A percentile compares a stretch with the other conserved stretches of the same genome.
Conservation (phyloP, 441 rosid species). For the Omphalea diandra region DNA sequence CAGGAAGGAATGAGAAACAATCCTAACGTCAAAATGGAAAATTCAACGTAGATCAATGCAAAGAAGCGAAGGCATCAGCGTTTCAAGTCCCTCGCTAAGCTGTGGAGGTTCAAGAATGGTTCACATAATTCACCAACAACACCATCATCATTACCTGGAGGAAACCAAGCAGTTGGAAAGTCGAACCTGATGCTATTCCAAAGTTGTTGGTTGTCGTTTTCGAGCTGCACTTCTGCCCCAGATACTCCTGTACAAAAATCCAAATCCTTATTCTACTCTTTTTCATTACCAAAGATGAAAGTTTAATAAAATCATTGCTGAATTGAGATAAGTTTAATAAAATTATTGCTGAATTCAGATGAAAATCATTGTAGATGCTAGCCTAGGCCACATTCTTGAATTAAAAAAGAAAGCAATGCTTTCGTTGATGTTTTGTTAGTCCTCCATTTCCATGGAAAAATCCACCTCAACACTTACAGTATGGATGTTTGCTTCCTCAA, state of each 20-base stretch:
- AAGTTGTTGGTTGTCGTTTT: constrained; percentile 31
- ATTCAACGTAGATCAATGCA: constrained; percentile 34
- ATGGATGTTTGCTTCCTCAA: too few relatives aligned
- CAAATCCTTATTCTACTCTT: constrained; percentile 20
- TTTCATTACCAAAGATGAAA: too few relatives aligned
- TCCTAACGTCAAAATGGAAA: constrained; percentile 35
- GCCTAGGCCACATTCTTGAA: too few relatives aligned
- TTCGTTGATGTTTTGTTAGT: too few relatives aligned
- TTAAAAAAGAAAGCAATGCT: too few relatives aligned
- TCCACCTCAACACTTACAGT: too few relatives aligned
- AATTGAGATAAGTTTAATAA: too few relatives aligned
- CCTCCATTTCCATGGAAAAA: too few relatives aligned
- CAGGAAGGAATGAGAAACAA: constrained; percentile 44
- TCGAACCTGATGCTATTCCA: constrained; percentile 1
- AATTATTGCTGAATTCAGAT: too few relatives aligned
- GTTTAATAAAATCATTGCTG: too few relatives aligned
- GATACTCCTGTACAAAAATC: constrained; percentile 10
- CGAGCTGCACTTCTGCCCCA: constrained; percentile 21
- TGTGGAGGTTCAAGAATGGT: constrained; percentile 13
- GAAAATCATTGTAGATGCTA: too few relatives aligned
- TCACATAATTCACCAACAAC: too few relatives aligned
- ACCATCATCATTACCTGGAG: constrained; percentile 6
- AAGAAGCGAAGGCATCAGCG: constrained; percentile 23
- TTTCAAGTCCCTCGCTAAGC: constrained; percentile 21
- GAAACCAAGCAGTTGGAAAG: constrained; percentile 4